Evolutionary conservation across 768 basidiomycete species (phyloP).

Genomic region (Kwoniella newhampshirensis): DNA sequence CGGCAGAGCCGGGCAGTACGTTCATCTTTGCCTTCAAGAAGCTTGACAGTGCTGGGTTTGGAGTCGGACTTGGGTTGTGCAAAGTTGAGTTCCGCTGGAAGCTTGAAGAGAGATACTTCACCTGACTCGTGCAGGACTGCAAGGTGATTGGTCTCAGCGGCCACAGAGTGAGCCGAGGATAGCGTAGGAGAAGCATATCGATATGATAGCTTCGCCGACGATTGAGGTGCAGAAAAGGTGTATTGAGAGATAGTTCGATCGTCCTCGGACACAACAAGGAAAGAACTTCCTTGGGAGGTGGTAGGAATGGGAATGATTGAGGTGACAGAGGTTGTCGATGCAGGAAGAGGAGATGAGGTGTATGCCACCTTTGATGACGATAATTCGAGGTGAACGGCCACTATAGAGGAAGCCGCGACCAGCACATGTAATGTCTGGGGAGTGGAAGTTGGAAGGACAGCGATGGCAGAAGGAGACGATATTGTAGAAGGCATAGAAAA

Average conservation of each 20-base stretch:
- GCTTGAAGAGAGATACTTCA: slow-evolving; percentile 47
- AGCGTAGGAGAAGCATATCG: slow-evolving; percentile 44
- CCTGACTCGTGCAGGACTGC: slow-evolving; percentile 47
- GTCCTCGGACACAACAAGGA: slow-evolving; percentile 40
- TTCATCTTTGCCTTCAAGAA: slow-evolving; percentile 43
- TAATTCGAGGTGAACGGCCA: slow-evolving; percentile 33
- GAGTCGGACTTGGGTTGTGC: slow-evolving; percentile 41
- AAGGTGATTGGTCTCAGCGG: slow-evolving; percentile 29
- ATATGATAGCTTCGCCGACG: slow-evolving; percentile 34
- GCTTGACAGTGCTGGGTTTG: slow-evolving; percentile 30
- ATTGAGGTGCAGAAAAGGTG: slow-evolving; percentile 28
- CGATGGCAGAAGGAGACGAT: slow-evolving; percentile 27
- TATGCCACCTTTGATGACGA: slow-evolving; percentile 26
- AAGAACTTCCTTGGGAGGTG: slow-evolving; percentile 28
- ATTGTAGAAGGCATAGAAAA: slow-evolving; percentile 25
- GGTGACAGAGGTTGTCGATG: slow-evolving; percentile 40
- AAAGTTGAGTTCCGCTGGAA: slow-evolving; percentile 36
- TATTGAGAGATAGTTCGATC: slow-evolving; percentile 47
- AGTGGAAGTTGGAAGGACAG: slow-evolving; percentile 32
- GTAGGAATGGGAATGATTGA: slow-evolving; percentile 34
- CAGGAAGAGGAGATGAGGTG: slow-evolving; percentile 38
- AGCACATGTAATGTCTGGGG: slow-evolving; percentile 30
- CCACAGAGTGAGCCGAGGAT: slow-evolving; percentile 44
- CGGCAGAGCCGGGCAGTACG: slow-evolving; percentile 25
- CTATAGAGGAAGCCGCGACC: slow-evolving; percentile 32